Percentiles rank a stretch among this genome's conserved stretches.
Evolutionary conservation across 1,284 basidiomycete species (phyloP).

Genomic region (Cryptococcus jaspeensis): DNA sequence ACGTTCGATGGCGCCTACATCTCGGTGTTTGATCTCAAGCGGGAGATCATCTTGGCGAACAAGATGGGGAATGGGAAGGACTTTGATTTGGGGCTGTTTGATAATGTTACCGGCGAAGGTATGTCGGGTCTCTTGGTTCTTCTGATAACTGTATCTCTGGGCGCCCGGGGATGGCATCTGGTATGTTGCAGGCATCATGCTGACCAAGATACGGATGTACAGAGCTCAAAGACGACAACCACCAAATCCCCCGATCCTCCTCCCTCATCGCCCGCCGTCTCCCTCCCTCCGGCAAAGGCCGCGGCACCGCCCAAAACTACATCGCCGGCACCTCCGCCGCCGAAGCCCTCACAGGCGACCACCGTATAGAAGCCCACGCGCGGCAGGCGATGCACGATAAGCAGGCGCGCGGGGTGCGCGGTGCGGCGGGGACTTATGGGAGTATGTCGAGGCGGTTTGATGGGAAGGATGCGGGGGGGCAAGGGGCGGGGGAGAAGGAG

Average conservation of each 20-base stretch:
- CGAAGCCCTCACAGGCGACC: constrained; percentile 42
- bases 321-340: constrained; percentile 58
- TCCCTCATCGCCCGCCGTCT: constrained; percentile 90
- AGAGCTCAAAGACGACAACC: constrained; percentile 92
- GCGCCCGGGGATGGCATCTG: background rate
- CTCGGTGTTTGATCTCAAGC: constrained; percentile 98
- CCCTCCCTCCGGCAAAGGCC: constrained; percentile 74
- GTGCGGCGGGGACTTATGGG: constrained; percentile 38
- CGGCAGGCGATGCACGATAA: constrained; percentile 46
- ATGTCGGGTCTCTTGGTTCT: constrained; percentile 32
- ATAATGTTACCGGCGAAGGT: constrained; percentile 85
- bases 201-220: constrained; percentile 6
- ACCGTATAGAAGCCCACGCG: constrained; percentile 48
- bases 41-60: constrained; percentile 94
- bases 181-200: background rate
- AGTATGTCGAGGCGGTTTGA: constrained; percentile 87
- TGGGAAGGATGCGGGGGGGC: constrained; percentile 62
- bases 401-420: constrained; percentile 29
- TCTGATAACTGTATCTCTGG: background rate
- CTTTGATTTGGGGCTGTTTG: constrained; percentile 89
- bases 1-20: constrained; percentile 98
- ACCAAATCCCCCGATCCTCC: constrained; percentile 89
- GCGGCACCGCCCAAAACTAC: constrained; percentile 87
- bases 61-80: constrained; percentile 92
- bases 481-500: constrained; percentile 1